A percentile compares a stretch with the other conserved stretches of the same genome.
Evolutionary conservation across 2,329 filamentous ascomycete species (phyloP).

Genomic region (Eutypa lata): DNA sequence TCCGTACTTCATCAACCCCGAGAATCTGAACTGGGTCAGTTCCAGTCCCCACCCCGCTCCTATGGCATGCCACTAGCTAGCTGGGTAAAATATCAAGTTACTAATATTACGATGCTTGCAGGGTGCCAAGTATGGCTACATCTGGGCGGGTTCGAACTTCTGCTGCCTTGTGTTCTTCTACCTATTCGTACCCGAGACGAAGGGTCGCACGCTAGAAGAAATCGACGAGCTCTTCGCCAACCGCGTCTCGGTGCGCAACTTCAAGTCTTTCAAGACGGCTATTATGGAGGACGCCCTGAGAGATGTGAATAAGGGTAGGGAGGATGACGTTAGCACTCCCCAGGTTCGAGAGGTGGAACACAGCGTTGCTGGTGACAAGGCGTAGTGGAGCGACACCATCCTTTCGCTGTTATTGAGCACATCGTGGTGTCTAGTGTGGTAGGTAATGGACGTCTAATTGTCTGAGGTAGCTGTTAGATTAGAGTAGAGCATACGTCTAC

Average conservation of each 20-base stretch:
- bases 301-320: constrained; percentile 9
- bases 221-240: constrained; percentile 28
- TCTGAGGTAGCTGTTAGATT: no score
- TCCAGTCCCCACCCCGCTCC: neutral
- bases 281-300: constrained; percentile 22
- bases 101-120: constrained; percentile 10
- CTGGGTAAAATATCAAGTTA: no score
- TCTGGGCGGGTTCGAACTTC: constrained; percentile 34
- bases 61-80: no score
- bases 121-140: constrained; percentile 42
- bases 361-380: neutral
- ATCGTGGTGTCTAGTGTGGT: no score
- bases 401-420: no score
- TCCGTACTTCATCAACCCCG: constrained; percentile 29
- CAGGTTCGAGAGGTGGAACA: neutral
- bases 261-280: constrained; percentile 22
- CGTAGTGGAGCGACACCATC: neutral
- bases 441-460: no score
- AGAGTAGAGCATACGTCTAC: no score
- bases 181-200: constrained; percentile 26
- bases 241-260: constrained; percentile 22
- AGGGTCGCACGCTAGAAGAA: constrained; percentile 26
- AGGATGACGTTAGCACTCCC: constrained; percentile 6
- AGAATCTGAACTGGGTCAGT: constrained; percentile 27
- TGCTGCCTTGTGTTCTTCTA: constrained; percentile 27